Conservation (phyloP, 2,329 filamentous ascomycete genomes). For the Echinosphaeria canescens region DNA sequence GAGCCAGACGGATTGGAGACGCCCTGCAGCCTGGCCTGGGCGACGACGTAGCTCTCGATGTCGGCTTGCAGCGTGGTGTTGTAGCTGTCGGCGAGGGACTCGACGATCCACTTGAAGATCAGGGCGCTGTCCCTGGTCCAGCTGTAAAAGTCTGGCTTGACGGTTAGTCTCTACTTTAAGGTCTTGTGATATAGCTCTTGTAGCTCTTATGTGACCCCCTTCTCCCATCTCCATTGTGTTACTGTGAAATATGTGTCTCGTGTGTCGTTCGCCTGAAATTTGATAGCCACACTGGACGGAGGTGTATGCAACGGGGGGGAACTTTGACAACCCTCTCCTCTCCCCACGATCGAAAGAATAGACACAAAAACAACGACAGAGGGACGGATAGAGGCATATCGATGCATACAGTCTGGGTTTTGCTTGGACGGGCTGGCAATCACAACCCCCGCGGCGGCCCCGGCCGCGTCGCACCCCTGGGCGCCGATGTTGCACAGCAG, state of each 20-base stretch:
- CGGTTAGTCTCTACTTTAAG: too few species aligned
- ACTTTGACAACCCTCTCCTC: too few species aligned
- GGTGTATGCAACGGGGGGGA: too few species aligned
- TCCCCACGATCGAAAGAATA: too few species aligned
- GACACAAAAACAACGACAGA: not conserved
- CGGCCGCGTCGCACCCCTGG: constrained; percentile 23
- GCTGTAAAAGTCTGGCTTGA: constrained; percentile 55
- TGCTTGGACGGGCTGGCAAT: constrained; percentile 31
- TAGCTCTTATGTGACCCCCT: too few species aligned
- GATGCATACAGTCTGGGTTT: constrained; percentile 31
- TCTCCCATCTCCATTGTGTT: too few species aligned
- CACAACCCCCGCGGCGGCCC: constrained; percentile 26
- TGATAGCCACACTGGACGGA: too few species aligned
- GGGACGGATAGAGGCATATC: not conserved
- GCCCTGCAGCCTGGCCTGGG: constrained; percentile 44
- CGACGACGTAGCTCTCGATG: constrained; percentile 45
- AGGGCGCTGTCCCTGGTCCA: constrained; percentile 61
- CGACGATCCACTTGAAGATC: constrained; percentile 45
- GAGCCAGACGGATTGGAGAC: constrained; percentile 48
- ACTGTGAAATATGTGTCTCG: too few species aligned
- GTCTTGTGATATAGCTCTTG: too few species aligned
- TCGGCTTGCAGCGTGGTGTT: constrained; percentile 31
- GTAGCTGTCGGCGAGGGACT: constrained; percentile 38
- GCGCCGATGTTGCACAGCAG: constrained; percentile 38
- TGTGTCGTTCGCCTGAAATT: too few species aligned